These are phyloP conservation scores for Phoma sp. DNA, from an alignment of 2,329 filamentous ascomycete species.

Conservation along the genomic window DNA sequence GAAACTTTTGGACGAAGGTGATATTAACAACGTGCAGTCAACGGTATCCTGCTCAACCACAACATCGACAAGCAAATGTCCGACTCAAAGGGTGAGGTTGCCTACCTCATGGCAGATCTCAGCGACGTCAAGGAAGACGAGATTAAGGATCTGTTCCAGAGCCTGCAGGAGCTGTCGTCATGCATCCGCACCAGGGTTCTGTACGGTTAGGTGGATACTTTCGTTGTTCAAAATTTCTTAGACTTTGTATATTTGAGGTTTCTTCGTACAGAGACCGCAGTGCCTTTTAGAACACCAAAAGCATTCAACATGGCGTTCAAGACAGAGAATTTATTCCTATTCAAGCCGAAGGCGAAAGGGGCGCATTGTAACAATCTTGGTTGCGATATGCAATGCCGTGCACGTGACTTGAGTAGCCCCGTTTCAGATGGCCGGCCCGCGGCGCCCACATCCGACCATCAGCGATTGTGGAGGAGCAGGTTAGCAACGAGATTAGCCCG, in stretches of 20 bases:
- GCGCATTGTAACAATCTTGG: background rate
- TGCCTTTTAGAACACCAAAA: constrained; percentile 22
- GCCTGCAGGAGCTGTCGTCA: constrained; percentile 78
- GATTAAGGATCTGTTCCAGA: constrained; percentile 85
- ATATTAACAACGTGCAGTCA: constrained; percentile 68
- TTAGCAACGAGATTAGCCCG: constrained; percentile 6
- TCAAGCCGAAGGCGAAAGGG: background rate
- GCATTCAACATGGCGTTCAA: constrained; percentile 50
- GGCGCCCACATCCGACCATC: constrained; percentile 2
- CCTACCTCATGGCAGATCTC: constrained; percentile 98
- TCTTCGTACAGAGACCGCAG: constrained; percentile 5
- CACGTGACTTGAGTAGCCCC: constrained; percentile 6
- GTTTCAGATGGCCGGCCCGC: constrained; percentile 13
- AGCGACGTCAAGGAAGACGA: constrained; percentile 82
- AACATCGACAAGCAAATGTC: constrained; percentile 99
- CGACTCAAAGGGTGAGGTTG: constrained; percentile 90
- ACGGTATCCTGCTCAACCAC: constrained; percentile 91
- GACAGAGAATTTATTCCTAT: background rate
- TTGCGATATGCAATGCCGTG: constrained; percentile 1
- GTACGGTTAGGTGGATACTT: constrained; percentile 38
- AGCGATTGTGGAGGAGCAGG: constrained; percentile 9
- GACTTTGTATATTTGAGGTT: constrained; percentile 47
- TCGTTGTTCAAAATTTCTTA: background rate
- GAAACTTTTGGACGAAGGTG: too few relatives aligned
- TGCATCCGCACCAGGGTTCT: constrained; percentile 58